Base-by-base conservation (phyloP, 768 basidiomycete species). In the Psilocybe subaeruginosa region DNA sequence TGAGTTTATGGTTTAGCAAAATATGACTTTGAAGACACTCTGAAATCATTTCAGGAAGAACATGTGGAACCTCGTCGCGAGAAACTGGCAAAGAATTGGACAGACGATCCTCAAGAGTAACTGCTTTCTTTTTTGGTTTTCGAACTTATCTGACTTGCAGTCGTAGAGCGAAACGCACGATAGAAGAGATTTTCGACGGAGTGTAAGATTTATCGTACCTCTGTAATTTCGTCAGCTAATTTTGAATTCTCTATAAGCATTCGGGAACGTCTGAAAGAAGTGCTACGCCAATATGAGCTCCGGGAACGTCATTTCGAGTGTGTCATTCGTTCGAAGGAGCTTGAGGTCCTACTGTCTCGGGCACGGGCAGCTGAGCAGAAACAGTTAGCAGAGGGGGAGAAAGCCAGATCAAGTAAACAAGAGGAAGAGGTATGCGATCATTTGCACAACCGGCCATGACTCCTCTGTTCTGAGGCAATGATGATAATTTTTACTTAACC, bases 271-370 rank as follows among this genome's bases (percentile, higher is more conserved):
- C 80, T 95, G 73, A 95, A 93, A 70, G 91, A 93, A 66, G 85
- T 95, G 37, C 84, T 95, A 47, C 86, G 88, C 27, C 93, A 94
- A 70, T 95, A 95, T 70, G 90, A 95, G 69, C 85, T 94, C 58
- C 89, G 93, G 61, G 93, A 95, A 77, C 88, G 87, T 71, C 93
- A 95, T 79, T 95, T 95, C 67, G 93, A 95, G 76, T 93, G 92
- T 64, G 90, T 95, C 30, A 89, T 95, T 58, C 90, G 93, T 45
- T 95, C 93, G 46, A 95, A 95, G 75, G 93, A 95, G 74, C 83
- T 95, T 23, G 93, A 95, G 71, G 91, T 95, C 14, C 76, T 95
- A 17, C 80, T 95, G 14, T 93, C 93, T 51, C 86, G 92, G 33
- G 93, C 93, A 46, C 88, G 93, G 72, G 89, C 91, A 27, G 92